These are phyloP conservation scores for Lasiodiplodia citricola DNA, from an alignment of 2,329 filamentous ascomycete species.

Conservation along the genomic window DNA sequence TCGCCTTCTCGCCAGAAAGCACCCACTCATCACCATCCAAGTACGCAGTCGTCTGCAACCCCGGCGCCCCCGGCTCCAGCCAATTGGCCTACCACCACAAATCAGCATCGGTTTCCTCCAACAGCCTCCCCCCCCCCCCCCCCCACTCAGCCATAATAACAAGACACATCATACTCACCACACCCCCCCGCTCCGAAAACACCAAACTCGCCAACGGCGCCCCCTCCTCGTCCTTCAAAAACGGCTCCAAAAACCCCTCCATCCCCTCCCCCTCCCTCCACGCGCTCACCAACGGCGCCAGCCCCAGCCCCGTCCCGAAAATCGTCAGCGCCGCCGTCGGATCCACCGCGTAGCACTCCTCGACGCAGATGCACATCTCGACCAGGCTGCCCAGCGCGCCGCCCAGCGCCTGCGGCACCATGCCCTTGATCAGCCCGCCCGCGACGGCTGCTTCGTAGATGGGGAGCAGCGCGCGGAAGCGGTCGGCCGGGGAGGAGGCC, in stretches of 20 bases:
- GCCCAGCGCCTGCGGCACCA: constrained; percentile 54
- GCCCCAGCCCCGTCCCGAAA: constrained; percentile 58
- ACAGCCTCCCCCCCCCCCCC: not conserved
- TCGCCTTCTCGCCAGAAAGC: constrained; percentile 60
- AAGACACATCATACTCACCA: not conserved
- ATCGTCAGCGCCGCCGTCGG: constrained; percentile 57
- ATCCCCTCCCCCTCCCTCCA: constrained; percentile 49
- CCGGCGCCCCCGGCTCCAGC: constrained; percentile 55
- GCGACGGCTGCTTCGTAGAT: constrained; percentile 53
- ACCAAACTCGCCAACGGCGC: constrained; percentile 58
- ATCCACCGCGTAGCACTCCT: constrained; percentile 61
- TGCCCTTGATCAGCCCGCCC: constrained; percentile 55
- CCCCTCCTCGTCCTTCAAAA: constrained; percentile 49
- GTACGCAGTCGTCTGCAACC: constrained; percentile 56
- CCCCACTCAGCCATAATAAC: not conserved
- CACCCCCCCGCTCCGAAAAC: constrained; percentile 58
- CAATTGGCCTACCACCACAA: constrained; percentile 51
- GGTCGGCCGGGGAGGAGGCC: constrained; percentile 33
- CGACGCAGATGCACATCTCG: constrained; percentile 57
- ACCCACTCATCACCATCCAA: constrained; percentile 58
- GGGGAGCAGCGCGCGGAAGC: constrained; percentile 56
- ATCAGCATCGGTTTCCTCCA: not conserved
- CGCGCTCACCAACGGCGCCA: constrained; percentile 55
- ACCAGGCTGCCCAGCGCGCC: constrained; percentile 53
- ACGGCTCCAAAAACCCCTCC: constrained; percentile 54